phyloP scores from a whole-genome alignment of 768 basidiomycete species.

The Russula dissimulans region DNA sequence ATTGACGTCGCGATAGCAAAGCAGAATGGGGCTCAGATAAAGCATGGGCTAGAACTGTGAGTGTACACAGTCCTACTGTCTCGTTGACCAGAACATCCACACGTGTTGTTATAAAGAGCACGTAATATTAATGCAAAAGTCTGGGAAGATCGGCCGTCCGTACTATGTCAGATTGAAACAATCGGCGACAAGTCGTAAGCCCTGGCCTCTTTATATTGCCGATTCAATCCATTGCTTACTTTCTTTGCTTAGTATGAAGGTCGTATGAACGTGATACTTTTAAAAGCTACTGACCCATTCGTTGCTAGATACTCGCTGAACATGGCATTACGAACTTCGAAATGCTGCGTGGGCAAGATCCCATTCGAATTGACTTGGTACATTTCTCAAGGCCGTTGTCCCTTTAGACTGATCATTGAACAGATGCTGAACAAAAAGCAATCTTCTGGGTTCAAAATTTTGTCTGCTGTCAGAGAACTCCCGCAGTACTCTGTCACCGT shows the following conservation, averaged over 20 bases:
- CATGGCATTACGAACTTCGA: slow-evolving; percentile 60
- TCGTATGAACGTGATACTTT: slow-evolving; percentile 21
- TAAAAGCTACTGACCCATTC: background rate
- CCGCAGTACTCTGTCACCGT: slow-evolving; percentile 55
- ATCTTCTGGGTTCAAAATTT: slow-evolving; percentile 46
- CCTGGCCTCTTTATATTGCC: background rate
- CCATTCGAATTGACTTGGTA: slow-evolving; percentile 58
- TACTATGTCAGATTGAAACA: slow-evolving; percentile 80
- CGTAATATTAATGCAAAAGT: slow-evolving; percentile 76
- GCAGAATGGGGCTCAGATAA: slow-evolving; percentile 55
- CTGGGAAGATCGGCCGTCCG: slow-evolving; percentile 84
- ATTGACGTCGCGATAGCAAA: slow-evolving; percentile 68
- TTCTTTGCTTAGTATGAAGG: slow-evolving; percentile 19
- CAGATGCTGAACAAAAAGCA: slow-evolving; percentile 19
- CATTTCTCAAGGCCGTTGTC: background rate
- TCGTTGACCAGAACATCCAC: background rate
- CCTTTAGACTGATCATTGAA: background rate
- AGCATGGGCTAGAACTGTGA: slow-evolving; percentile 68
- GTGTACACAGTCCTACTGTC: slow-evolving; percentile 20
- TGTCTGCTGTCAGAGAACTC: slow-evolving; percentile 50
- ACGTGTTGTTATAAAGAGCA: slow-evolving; percentile 34
- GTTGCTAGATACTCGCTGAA: slow-evolving; percentile 57
- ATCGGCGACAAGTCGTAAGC: slow-evolving; percentile 88
- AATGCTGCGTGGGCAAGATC: slow-evolving; percentile 44
- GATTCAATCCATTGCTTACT: background rate